Evolutionary conservation across 2,329 filamentous ascomycete species (phyloP), one percentile per base, ranked within the genome.

Genomic region (Ascochyta pisi): DNA sequence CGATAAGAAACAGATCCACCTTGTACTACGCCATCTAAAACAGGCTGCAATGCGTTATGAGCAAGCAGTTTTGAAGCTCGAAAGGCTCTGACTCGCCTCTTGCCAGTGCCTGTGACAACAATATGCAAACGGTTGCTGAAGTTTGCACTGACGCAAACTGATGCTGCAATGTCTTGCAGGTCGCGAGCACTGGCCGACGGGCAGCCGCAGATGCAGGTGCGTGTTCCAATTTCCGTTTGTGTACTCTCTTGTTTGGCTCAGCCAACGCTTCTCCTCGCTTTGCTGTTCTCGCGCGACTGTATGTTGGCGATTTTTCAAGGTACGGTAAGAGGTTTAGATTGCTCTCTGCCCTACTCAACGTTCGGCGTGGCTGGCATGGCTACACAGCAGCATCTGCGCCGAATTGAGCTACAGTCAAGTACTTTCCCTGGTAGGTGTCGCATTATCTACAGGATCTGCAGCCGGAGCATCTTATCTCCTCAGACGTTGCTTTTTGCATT

Each of bases 151-250:
- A 33, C 19, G 51, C 43, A 43, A 31, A 44, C 26, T 19, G 59
- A 53, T 59, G 54, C 50, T 45, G 42, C 43, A 39, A 39, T 47
- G 45, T 16, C 54, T 43, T 27, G 43, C 41, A 38, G 44, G 46
- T 61, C 46, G 50, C 50, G 49, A 44, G 60, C 45, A 50, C 46
- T 57, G 45, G 39, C 40, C 41, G 29, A 42, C 40, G 49, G 58
- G 52, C 42, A 57, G 57, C 54, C 50, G 58, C 60, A 56, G 33
- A 45, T 53, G 41, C 60, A 71, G 70, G 69, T 71, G 65, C 61
- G 70, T 71, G 61, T 60, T 59, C 64, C 47, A 29, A 34, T 29
- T 64, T 58, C 63, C 45, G 50, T 66, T 64, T 60, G 54, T 57
- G 54, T 64, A 35, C 57, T 58, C 66, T 62, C 52, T 51, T 57